Evolutionary conservation across 2,329 filamentous ascomycete species (phyloP).

Genomic region (Verruconis gallopava): DNA sequence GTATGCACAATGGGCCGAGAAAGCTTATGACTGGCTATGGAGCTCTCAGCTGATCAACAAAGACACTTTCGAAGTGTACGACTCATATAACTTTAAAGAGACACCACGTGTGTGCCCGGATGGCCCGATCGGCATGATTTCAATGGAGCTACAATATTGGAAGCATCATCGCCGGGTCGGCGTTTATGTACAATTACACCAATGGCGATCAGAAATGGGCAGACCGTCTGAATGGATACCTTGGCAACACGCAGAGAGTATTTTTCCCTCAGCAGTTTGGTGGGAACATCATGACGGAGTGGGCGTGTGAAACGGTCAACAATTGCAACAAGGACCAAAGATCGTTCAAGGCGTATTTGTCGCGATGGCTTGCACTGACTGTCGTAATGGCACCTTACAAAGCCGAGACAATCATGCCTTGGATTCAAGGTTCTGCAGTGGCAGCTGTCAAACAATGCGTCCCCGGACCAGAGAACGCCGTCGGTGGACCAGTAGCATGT

Average conservation of each 20-base stretch:
- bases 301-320: slow-evolving; percentile 47
- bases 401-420: slow-evolving; percentile 40
- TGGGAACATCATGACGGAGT: slow-evolving; percentile 49
- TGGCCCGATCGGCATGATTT: slow-evolving; percentile 20
- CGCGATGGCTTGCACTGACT: slow-evolving; percentile 50
- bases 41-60: slow-evolving; percentile 11
- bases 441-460: slow-evolving; percentile 52
- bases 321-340: slow-evolving; percentile 60
- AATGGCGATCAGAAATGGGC: slow-evolving; percentile 39
- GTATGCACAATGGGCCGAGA: slow-evolving; percentile 24
- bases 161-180: slow-evolving; percentile 48
- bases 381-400: slow-evolving; percentile 51
- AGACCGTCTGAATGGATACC: slow-evolving; percentile 38
- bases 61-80: slow-evolving; percentile 29
- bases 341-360: slow-evolving; percentile 58
- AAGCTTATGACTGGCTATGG: slow-evolving; percentile 23
- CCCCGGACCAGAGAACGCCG: slow-evolving; percentile 32
- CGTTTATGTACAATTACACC: slow-evolving; percentile 41
- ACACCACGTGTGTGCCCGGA: slow-evolving; percentile 21
- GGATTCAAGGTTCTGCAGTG: slow-evolving; percentile 43
- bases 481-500: slow-evolving; percentile 32
- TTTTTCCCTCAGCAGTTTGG: slow-evolving; percentile 38
- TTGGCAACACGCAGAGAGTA: slow-evolving; percentile 26
- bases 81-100: slow-evolving; percentile 38
- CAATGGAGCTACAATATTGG: slow-evolving; percentile 56